A percentile compares a stretch with the other conserved stretches of the same genome.
phyloP scores from a whole-genome alignment of 164 flowering plant species.

The Chimonanthus salicifolius region DNA sequence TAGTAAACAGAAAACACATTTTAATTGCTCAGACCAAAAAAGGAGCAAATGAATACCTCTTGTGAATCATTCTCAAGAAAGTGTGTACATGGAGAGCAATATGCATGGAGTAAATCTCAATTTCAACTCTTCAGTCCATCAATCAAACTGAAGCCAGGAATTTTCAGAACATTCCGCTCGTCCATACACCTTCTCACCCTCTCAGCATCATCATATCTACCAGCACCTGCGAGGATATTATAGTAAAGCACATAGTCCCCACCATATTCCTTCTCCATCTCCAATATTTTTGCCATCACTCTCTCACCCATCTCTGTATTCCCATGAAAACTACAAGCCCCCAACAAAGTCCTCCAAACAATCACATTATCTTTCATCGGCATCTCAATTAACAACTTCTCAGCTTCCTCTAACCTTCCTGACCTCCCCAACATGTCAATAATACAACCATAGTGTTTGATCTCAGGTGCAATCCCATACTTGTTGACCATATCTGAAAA shows the following conservation, averaged over 20 bases:
- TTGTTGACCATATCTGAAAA: conserved; percentile 17
- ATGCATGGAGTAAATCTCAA: background rate
- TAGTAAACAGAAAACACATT: no score
- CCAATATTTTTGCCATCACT: conserved; percentile 11
- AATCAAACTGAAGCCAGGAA: conserved; percentile 18
- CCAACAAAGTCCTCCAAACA: conserved; percentile 26
- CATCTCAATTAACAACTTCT: conserved; percentile 15
- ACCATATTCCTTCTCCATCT: conserved; percentile 13
- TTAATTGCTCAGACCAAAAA: background rate
- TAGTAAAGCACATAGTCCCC: conserved; percentile 25
- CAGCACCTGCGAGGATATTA: conserved; percentile 19
- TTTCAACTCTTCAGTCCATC: background rate
- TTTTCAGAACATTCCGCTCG: conserved; percentile 14
- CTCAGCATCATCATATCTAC: conserved; percentile 24
- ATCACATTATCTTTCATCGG: conserved; percentile 16
- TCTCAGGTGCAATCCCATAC: conserved; percentile 14
- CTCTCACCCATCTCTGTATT: conserved; percentile 21
- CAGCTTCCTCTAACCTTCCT: conserved; percentile 26
- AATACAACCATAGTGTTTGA: conserved; percentile 25
- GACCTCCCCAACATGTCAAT: conserved; percentile 27
- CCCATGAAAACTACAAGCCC: conserved; percentile 26
- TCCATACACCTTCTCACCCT: conserved; percentile 17
- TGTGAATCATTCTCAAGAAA: no score
- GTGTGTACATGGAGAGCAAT: no score
- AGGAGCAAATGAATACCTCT: no score